Evolutionary conservation across 2,329 filamentous ascomycete species (phyloP), one percentile per base, ranked within the genome.

Genomic region (Exophiala lecanii-corni): DNA sequence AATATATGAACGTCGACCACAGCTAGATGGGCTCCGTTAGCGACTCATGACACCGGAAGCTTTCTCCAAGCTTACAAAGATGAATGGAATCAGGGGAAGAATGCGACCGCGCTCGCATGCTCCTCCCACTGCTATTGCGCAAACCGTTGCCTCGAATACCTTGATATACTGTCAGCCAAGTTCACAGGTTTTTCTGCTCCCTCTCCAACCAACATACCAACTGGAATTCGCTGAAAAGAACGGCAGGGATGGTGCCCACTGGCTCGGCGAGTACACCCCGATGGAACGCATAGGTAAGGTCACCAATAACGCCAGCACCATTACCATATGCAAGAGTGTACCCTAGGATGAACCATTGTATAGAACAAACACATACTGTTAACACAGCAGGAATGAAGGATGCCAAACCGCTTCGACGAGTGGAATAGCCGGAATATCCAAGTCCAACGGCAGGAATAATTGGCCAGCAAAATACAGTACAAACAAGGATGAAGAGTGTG

Each of bases 1-100:
- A 81, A 65, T 86, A 86, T 46, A 86, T 79, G 50, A 85, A 72
- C 28, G 81, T 85, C 13, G 78, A 69, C 81, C 82, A 86, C 3
- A 73, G 60, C 68, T 71, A 34, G 20, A 32, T 15, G 5, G 26
- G 19, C 3, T n/a, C 19, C 20, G 36, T 50, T 33, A 50, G 47
- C 34, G n/a, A 15, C n/a, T 4, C 9, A 10, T 9, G 17, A 28
- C 20, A 2, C n/a, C 15, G 9, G 13, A 37, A 13, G 15, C 18
- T 5, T 26, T 13, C 5, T 30, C 23, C 55, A 42, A n/a, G 43
- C 45, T 10, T 39, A 49, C 49, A 23, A 72, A 69, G 28, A 74
- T 72, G 51, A 74, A 74, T 0, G 69, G 68, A 23, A 73, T 63
- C 20, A 73, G 51, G 0, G 70, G 69, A 13, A 71, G 55, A 18